These are phyloP conservation scores for Aureobasidium sp. DNA, from an alignment of 2,329 filamentous ascomycete species.

Conservation along the genomic window DNA sequence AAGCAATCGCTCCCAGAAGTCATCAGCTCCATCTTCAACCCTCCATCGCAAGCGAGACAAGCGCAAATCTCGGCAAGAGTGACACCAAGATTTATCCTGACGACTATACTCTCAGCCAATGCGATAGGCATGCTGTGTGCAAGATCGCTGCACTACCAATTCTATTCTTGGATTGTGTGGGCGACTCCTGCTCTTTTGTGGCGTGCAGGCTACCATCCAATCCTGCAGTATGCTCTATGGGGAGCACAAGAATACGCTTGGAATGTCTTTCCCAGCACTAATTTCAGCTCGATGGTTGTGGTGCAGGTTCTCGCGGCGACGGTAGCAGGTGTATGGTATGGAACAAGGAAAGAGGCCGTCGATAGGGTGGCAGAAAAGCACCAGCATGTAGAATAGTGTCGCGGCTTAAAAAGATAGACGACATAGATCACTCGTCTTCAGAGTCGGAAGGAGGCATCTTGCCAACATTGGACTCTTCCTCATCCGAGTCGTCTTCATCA, in stretches of 20 bases:
- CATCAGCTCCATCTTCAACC: conserved; percentile 39
- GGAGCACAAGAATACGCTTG: conserved; percentile 81
- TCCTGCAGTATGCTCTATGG: conserved; percentile 64
- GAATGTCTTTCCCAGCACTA: conserved; percentile 85
- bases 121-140: conserved; percentile 78
- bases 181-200: conserved; percentile 80
- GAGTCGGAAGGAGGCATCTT: conserved; percentile 80
- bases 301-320: conserved; percentile 64
- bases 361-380: conserved; percentile 1
- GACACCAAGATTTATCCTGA: conserved; percentile 67
- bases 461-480: conserved; percentile 72
- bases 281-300: conserved; percentile 56
- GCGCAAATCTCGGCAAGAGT: conserved; percentile 50
- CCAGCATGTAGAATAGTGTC: conserved; percentile 17
- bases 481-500: conserved; percentile 57
- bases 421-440: conserved; percentile 53
- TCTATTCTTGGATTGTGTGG: conserved; percentile 89
- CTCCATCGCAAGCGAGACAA: conserved; percentile 48
- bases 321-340: conserved; percentile 56
- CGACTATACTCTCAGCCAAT: conserved; percentile 68
- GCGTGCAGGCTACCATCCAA: conserved; percentile 62
- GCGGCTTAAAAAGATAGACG: no score
- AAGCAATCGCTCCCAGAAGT: conserved; percentile 52
- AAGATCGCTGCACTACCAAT: conserved; percentile 87
- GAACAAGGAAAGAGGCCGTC: conserved; percentile 39